Evolutionary conservation across 179 eudicot species (phyloP).

Genomic region (Gypsophila paniculata): DNA sequence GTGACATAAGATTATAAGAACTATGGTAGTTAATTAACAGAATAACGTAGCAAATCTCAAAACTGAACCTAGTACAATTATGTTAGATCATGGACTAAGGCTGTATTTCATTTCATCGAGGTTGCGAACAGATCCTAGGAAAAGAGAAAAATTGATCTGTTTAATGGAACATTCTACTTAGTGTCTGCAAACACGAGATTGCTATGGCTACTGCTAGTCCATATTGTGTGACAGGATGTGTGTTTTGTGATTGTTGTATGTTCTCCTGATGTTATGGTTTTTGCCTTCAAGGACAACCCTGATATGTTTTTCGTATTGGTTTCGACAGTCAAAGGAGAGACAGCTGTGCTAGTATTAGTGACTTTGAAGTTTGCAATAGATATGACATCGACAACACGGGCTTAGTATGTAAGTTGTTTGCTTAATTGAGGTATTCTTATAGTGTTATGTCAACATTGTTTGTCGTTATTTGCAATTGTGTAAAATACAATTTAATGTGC

Average conservation of each 20-base stretch:
- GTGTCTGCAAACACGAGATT: too few species aligned
- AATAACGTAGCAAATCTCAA: neutral
- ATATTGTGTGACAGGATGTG: neutral
- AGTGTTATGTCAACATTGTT: neutral
- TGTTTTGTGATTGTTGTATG: constrained; percentile 4
- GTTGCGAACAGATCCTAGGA: too few species aligned
- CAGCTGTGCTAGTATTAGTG: constrained; percentile 41
- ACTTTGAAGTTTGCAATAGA: constrained; percentile 70
- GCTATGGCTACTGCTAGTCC: neutral
- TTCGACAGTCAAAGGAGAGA: constrained; percentile 68
- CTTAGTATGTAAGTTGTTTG: constrained; percentile 69
- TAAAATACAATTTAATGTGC: too few species aligned
- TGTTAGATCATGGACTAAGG: too few species aligned
- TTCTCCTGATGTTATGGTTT: neutral
- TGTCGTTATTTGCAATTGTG: too few species aligned
- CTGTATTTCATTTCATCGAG: too few species aligned
- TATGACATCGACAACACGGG: constrained; percentile 90
- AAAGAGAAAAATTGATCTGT: neutral
- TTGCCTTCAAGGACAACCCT: neutral
- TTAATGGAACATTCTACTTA: neutral
- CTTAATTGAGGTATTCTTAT: constrained; percentile 9
- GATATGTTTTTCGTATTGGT: constrained; percentile 16
- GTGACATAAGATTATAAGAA: too few species aligned
- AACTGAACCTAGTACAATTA: too few species aligned
- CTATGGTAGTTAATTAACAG: too few species aligned